phyloP scores from a whole-genome alignment of 495 filamentous ascomycete species.

The Tuber indicum region DNA sequence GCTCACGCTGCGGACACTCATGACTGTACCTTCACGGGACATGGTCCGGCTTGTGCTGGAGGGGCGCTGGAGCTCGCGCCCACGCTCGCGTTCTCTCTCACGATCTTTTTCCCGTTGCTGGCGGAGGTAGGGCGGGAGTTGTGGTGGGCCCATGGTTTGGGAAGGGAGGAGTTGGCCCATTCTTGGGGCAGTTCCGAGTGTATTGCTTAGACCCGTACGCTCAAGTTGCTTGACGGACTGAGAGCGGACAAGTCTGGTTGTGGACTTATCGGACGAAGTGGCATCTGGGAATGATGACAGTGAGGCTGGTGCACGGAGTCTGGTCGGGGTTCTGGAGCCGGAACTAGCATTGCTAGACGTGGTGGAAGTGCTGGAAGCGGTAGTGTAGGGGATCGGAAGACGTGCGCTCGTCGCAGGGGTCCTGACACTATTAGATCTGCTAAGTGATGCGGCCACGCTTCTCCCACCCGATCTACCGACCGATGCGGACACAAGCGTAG shows the following conservation, averaged over 20 bases:
- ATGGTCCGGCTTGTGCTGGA: neutral
- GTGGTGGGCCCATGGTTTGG: neutral
- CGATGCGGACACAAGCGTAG: slow-evolving; percentile 10
- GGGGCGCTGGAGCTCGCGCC: neutral
- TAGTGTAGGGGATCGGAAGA: neutral
- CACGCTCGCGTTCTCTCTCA: neutral
- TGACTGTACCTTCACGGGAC: neutral
- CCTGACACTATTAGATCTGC: slow-evolving; percentile 17
- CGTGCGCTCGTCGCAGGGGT: slow-evolving; percentile 15
- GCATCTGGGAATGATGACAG: neutral
- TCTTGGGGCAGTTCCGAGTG: slow-evolving; percentile 3
- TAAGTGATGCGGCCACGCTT: slow-evolving; percentile 16
- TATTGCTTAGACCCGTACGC: neutral
- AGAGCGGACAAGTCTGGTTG: neutral
- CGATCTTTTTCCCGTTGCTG: neutral
- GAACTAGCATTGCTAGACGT: neutral
- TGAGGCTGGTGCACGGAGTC: neutral
- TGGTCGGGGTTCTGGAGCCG: neutral
- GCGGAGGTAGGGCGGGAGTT: slow-evolving; percentile 2
- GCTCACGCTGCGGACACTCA: slow-evolving; percentile 20
- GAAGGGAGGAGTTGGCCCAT: slow-evolving; percentile 3
- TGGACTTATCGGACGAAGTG: neutral
- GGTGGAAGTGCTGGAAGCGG: neutral
- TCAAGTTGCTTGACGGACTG: neutral
- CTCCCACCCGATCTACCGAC: slow-evolving; percentile 25